Evolutionary conservation across 2,329 filamentous ascomycete genomes (phyloP), one percentile per base, ranked within the genome.

Genomic region (Zymoseptoria pseudotritici): DNA sequence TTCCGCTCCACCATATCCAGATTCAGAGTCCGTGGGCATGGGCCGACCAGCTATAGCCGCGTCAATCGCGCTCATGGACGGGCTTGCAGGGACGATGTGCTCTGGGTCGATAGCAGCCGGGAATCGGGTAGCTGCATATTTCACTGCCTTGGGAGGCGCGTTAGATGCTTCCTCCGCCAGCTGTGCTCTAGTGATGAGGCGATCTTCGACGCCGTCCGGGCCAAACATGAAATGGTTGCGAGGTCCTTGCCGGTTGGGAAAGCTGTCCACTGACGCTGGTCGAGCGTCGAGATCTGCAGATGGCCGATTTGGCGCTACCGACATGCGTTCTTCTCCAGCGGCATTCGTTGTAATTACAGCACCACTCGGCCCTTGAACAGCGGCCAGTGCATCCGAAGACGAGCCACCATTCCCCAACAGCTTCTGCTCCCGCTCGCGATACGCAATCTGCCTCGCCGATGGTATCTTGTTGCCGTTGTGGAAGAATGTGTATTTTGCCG

Each of bases 201-300:
- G 77, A 64, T 82, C 79, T 70, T 86, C 82, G 50, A 86, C 72
- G 20, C 85, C 81, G 3, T 90, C 86, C 0, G 88, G 87, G 1
- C 75, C 75, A 73, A 97, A 99, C 92, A 99, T 97, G 64, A 99
- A 80, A 6, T 82, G 81, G 73, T 97, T 99, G 63, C 87, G 84
- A 2, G 93, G 87, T 4, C 82, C 73, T 58, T 73, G 67, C 10
- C 66, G 63, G n/a, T 71, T 81, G 2, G 84, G 81, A 87, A 92
- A 96, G 8, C 83, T 80, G 64, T 96, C 86, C 20, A 91, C 83
- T 64, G 86, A 84, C 0, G 93, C 91, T 26, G 89, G 89, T 4
- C 91, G 84, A 22, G 88, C 81, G 62, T 88, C 85, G 21, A 80
- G 79, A 70, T 90, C 86, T 63, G 82, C 72, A 51, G 81, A 80